Base-by-base conservation (phyloP, 768 basidiomycete genomes). In the Boletus vermiculosoides region DNA sequence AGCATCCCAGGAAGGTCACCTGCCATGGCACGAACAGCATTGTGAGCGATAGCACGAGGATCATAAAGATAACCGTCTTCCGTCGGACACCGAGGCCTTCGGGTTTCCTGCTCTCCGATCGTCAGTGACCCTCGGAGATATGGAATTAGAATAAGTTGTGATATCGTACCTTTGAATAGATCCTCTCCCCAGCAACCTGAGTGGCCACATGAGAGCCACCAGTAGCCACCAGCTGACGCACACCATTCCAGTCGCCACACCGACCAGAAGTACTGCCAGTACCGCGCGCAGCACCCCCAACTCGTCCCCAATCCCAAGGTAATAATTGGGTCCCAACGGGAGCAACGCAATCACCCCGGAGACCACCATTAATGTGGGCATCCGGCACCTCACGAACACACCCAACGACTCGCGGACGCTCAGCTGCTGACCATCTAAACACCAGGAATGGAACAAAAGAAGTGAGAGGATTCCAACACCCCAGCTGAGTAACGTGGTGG, bases 21-120 rank as follows among this genome's bases (percentile, higher is more conserved):
- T 97, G 94, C 84, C 92, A 93, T 0, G 94, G 94, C n/a, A 95
- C 77, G 51, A 94, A 74, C 39, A 90, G 60, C 56, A 87, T 81
- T 39, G 94, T 85, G n/a, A 87, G 73, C 16, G 80, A 60, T 50
- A 87, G 78, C 34, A 94, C 79, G 20, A 87, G 48, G 8, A 67
- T 60, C 69, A 92, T 81, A 7, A 88, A 88, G 7, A 85, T 41
- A 25, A 86, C 30, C 4, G 81, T 83, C 63, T 77, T 77, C 57
- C 78, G 74, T 33, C 75, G 77, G 46, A 81, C 71, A 25, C 77
- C 71, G 6, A 62, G 49, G 25, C 72, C 72, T 58, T 79, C 76
- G 23, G 66, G 68, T 34, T 52, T 57, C 49, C 65, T 72, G 4
- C 44, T 50, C 49, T 22, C 22, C 20, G 2, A 22, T n/a, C 20